Conservation (phyloP, 2,329 filamentous ascomycete genomes). For the Malbranchea cinnamomea region DNA sequence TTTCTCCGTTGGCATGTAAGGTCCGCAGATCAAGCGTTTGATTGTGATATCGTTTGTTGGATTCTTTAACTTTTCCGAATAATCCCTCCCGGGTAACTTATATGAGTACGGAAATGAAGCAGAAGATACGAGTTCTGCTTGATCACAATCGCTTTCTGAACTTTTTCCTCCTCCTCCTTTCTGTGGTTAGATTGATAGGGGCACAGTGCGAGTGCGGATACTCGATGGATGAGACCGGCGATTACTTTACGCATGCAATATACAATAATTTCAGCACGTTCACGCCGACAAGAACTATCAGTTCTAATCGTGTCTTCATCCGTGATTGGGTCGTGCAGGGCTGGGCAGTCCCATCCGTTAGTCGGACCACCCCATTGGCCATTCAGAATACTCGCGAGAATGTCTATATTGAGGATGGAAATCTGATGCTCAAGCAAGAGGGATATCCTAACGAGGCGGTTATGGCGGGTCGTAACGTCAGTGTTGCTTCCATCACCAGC, state of each 20-base stretch:
- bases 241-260: slow-evolving; percentile 16
- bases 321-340: slow-evolving; percentile 16
- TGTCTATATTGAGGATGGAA: slow-evolving; percentile 14
- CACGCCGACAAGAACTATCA: slow-evolving; percentile 10
- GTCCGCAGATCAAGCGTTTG: no score
- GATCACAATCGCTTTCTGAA: neutral
- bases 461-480: slow-evolving; percentile 11
- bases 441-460: slow-evolving; percentile 12
- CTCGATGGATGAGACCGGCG: slow-evolving; percentile 9
- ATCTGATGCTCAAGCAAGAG: slow-evolving; percentile 14
- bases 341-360: slow-evolving; percentile 13
- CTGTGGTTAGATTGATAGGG: neutral
- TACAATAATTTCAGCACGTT: slow-evolving; percentile 14
- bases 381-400: slow-evolving; percentile 14
- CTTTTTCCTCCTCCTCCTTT: slow-evolving; percentile 1
- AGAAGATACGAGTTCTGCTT: no score
- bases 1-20: no score
- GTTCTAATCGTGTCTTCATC: slow-evolving; percentile 11
- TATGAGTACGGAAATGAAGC: no score
- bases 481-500: slow-evolving; percentile 15
- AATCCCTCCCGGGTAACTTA: no score
- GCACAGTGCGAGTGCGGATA: slow-evolving; percentile 12
- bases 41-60: no score
- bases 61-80: no score
- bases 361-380: slow-evolving; percentile 13